These are phyloP conservation scores for Microcyclospora tardicrescens DNA, from an alignment of 2,329 filamentous ascomycete genomes.

Conservation along the genomic window DNA sequence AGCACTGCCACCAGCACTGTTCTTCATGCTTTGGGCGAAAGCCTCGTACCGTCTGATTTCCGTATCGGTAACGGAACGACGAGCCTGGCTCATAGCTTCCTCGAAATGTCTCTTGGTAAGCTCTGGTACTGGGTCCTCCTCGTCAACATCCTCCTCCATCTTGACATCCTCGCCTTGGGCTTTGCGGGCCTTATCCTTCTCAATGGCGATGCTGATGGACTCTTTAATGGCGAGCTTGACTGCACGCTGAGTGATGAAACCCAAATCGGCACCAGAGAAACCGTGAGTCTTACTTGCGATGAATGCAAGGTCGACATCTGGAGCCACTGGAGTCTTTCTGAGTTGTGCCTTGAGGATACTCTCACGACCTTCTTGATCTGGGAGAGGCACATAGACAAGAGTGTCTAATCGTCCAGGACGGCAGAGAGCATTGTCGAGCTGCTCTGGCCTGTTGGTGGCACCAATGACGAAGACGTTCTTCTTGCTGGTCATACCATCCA, in stretches of 20 bases:
- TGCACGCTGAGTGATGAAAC: slow-evolving; percentile 95
- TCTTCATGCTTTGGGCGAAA: slow-evolving; percentile 99
- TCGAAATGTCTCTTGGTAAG: slow-evolving; percentile 95
- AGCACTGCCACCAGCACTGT: slow-evolving; percentile 70
- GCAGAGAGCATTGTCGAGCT: slow-evolving; percentile 94
- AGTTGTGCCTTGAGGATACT: slow-evolving; percentile 91
- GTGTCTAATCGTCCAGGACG: slow-evolving; percentile 98
- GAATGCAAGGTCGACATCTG: slow-evolving; percentile 76
- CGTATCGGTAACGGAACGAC: slow-evolving; percentile 87
- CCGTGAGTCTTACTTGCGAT: slow-evolving; percentile 96
- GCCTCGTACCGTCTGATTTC: slow-evolving; percentile 98
- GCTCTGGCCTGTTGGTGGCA: slow-evolving; percentile 95
- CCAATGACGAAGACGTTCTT: slow-evolving; percentile 99
- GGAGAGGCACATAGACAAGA: slow-evolving; percentile 93
- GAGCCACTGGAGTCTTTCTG: slow-evolving; percentile 87
- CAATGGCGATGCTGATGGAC: slow-evolving; percentile 77
- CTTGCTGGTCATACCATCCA: slow-evolving; percentile 99
- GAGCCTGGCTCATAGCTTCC: slow-evolving; percentile 92
- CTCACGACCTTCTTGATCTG: slow-evolving; percentile 78
- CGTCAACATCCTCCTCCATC: slow-evolving; percentile 60
- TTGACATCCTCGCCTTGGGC: slow-evolving; percentile 59
- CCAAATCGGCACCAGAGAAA: slow-evolving; percentile 98
- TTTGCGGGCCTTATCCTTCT: slow-evolving; percentile 79
- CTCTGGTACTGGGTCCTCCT: slow-evolving; percentile 87
- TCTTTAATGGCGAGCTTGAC: slow-evolving; percentile 99